phyloP scores from a whole-genome alignment of 176 grass and related monocot genomes.

The Aegilops bicornis region DNA sequence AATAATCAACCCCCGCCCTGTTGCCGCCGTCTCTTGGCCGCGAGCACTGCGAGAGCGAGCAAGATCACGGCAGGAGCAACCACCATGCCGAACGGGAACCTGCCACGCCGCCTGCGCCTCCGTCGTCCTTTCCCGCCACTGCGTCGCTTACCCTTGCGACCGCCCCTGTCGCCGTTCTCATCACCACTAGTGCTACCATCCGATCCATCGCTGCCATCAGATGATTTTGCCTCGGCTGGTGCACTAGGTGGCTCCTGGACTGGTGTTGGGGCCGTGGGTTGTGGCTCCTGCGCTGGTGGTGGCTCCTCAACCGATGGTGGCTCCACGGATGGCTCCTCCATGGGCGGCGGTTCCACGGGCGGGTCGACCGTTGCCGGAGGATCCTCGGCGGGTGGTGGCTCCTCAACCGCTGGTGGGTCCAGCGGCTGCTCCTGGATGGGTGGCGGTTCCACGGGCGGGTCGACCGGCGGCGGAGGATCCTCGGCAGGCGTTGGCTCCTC shows the following conservation, averaged over 20 bases:
- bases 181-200: too few species aligned
- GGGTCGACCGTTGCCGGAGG: too few species aligned
- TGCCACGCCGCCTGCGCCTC: background rate
- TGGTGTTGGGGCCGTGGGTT: background rate
- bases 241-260: background rate
- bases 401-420: too few species aligned
- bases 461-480: too few species aligned
- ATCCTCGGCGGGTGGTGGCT: too few species aligned
- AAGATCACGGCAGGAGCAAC: slow-evolving; percentile 21
- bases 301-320: too few species aligned
- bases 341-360: background rate
- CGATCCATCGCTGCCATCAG: background rate
- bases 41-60: background rate
- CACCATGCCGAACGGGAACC: slow-evolving; percentile 21
- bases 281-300: background rate
- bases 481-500: too few species aligned
- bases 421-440: too few species aligned
- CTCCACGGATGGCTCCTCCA: background rate
- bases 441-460: too few species aligned
- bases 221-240: background rate
- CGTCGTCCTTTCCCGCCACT: fast-evolving
- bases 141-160: background rate
- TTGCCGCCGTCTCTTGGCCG: slow-evolving; percentile 15
- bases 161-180: background rate
- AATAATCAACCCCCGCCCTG: background rate